These are phyloP conservation scores for Lasiodiplodia hormozganensis DNA, from an alignment of 2,329 filamentous ascomycete species.

Conservation along the genomic window DNA sequence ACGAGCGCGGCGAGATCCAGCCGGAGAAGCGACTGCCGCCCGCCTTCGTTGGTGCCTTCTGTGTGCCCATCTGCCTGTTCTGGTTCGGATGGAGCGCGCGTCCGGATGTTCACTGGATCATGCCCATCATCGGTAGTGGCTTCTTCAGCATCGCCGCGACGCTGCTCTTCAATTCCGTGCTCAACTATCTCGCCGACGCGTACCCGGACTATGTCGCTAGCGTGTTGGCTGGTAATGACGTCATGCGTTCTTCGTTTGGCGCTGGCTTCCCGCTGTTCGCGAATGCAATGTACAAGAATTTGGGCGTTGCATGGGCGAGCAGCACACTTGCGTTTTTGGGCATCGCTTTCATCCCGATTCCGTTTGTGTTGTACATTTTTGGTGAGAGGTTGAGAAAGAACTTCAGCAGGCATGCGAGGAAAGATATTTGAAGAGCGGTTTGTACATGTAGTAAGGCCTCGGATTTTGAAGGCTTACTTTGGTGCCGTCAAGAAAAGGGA, in stretches of 20 bases:
- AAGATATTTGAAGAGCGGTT: slow-evolving; percentile 44
- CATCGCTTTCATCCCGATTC: slow-evolving; percentile 54
- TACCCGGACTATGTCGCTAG: slow-evolving; percentile 52
- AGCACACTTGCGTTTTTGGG: slow-evolving; percentile 50
- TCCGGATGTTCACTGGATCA: slow-evolving; percentile 47
- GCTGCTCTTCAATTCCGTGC: slow-evolving; percentile 56
- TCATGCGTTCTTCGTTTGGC: slow-evolving; percentile 51
- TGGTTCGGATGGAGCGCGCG: slow-evolving; percentile 51
- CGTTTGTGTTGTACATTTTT: slow-evolving; percentile 52
- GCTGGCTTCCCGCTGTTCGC: slow-evolving; percentile 52
- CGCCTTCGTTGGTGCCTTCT: slow-evolving; percentile 47
- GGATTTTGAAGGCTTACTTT: not conserved
- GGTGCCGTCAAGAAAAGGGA: no score
- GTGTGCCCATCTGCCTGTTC: slow-evolving; percentile 51
- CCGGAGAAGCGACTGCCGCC: slow-evolving; percentile 50
- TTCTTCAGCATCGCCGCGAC: slow-evolving; percentile 48
- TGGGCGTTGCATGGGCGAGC: slow-evolving; percentile 53
- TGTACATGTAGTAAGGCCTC: not conserved
- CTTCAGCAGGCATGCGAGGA: slow-evolving; percentile 49
- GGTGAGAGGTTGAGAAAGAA: slow-evolving; percentile 49
- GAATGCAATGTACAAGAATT: slow-evolving; percentile 45
- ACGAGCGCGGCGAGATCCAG: slow-evolving; percentile 46
- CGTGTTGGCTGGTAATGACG: slow-evolving; percentile 54
- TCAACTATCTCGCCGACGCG: slow-evolving; percentile 53
- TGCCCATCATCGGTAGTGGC: slow-evolving; percentile 48